Evolutionary conservation across 2,329 filamentous ascomycete genomes (phyloP).

Genomic region (Penicillium sp.): DNA sequence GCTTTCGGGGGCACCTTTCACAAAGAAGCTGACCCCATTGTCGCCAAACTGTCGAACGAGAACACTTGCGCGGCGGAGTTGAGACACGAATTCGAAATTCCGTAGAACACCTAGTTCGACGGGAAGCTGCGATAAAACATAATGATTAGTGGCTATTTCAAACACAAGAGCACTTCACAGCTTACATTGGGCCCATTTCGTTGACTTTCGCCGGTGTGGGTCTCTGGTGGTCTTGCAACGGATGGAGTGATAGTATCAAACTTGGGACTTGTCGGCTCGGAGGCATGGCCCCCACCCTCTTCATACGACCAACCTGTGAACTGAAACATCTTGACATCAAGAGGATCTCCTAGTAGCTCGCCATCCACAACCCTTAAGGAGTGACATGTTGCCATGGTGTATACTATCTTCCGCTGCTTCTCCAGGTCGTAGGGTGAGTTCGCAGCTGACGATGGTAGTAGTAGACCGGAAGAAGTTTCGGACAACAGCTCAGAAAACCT

Average conservation of each 20-base stretch:
- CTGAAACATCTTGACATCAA: slow-evolving; percentile 98
- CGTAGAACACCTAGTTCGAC: slow-evolving; percentile 89
- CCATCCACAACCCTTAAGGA: slow-evolving; percentile 83
- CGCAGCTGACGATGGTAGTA: slow-evolving; percentile 54
- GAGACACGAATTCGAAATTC: slow-evolving; percentile 91
- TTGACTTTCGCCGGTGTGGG: slow-evolving; percentile 50
- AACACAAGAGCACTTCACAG: background rate
- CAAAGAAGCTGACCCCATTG: slow-evolving; percentile 81
- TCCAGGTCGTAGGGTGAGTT: slow-evolving; percentile 62
- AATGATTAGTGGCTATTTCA: background rate
- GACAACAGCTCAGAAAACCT: slow-evolving; percentile 75
- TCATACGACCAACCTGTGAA: slow-evolving; percentile 93
- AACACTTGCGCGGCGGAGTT: slow-evolving; percentile 88
- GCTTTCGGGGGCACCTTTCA: slow-evolving; percentile 95
- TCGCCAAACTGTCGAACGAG: slow-evolving; percentile 86
- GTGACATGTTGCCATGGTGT: slow-evolving; percentile 97
- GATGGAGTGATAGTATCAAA: slow-evolving; percentile 76
- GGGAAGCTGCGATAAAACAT: slow-evolving; percentile 35
- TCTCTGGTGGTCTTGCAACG: slow-evolving; percentile 74
- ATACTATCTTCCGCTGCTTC: slow-evolving; percentile 70
- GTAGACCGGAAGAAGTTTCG: slow-evolving; percentile 55
- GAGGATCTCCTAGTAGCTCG: slow-evolving; percentile 86
- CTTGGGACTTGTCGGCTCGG: slow-evolving; percentile 67
- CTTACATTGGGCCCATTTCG: slow-evolving; percentile 24
- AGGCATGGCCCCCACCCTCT: slow-evolving; percentile 71